Evolutionary conservation across 768 basidiomycete species (phyloP).

Genomic region (Phylloporus rhodoxanthus): DNA sequence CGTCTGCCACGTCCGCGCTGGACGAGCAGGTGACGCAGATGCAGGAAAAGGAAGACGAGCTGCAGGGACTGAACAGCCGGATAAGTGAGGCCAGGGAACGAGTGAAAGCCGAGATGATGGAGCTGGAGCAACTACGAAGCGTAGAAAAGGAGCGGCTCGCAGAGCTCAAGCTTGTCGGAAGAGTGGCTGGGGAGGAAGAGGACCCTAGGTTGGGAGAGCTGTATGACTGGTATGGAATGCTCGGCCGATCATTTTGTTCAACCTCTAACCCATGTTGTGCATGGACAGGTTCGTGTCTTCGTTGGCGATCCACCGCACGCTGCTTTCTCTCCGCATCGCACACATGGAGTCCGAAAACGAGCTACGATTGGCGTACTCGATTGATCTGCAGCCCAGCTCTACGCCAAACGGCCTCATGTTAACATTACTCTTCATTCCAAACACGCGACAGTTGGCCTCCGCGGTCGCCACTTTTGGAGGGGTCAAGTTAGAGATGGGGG

Average conservation of each 20-base stretch:
- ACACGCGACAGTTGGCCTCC: slow-evolving; percentile 58
- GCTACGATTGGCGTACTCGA: slow-evolving; percentile 59
- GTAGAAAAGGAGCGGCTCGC: slow-evolving; percentile 62
- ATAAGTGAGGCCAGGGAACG: slow-evolving; percentile 52
- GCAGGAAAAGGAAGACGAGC: slow-evolving; percentile 65
- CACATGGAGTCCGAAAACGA: slow-evolving; percentile 69
- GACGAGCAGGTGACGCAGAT: slow-evolving; percentile 74
- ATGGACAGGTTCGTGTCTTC: slow-evolving; percentile 65
- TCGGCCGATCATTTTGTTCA: background rate
- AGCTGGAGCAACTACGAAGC: slow-evolving; percentile 53
- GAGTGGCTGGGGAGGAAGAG: slow-evolving; percentile 49
- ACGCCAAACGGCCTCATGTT: slow-evolving; percentile 40
- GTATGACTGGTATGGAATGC: slow-evolving; percentile 57
- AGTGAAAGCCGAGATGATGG: slow-evolving; percentile 50
- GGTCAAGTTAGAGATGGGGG: slow-evolving; percentile 49
- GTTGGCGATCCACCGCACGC: slow-evolving; percentile 55
- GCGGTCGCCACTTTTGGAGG: slow-evolving; percentile 53
- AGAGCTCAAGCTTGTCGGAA: slow-evolving; percentile 49
- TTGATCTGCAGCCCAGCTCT: slow-evolving; percentile 30
- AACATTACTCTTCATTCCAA: slow-evolving; percentile 61
- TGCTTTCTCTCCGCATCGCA: slow-evolving; percentile 55
- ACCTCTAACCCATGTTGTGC: background rate
- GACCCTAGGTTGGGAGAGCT: slow-evolving; percentile 59
- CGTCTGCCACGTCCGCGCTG: slow-evolving; percentile 67
- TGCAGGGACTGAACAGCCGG: slow-evolving; percentile 46